Conservation (phyloP, 2,329 filamentous ascomycete genomes). For the Parascedosporium putredinis region DNA sequence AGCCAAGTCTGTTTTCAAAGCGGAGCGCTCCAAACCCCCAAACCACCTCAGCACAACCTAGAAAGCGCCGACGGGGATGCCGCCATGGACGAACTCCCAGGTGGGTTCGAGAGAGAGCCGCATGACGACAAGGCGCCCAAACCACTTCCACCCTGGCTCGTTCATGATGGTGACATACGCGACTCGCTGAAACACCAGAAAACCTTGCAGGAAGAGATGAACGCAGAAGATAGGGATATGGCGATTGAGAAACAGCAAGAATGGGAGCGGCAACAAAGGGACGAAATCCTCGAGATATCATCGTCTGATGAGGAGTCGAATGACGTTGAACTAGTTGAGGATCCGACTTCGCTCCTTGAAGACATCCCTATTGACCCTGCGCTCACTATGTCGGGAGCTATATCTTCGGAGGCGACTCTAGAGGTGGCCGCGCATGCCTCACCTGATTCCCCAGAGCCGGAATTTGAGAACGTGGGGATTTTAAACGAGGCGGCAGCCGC, state of each 20-base stretch:
- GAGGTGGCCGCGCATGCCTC: background rate
- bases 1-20: slow-evolving; percentile 46
- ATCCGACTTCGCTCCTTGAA: background rate
- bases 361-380: background rate
- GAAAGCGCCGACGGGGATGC: slow-evolving; percentile 15
- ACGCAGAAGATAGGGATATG: slow-evolving; percentile 51
- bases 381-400: background rate
- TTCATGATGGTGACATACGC: slow-evolving; percentile 54
- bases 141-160: slow-evolving; percentile 70
- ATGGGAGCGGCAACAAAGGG: slow-evolving; percentile 29
- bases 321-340: slow-evolving; percentile 47
- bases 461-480: slow-evolving; percentile 4
- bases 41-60: background rate
- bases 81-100: slow-evolving; percentile 37
- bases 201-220: slow-evolving; percentile 45
- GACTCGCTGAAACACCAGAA: slow-evolving; percentile 49
- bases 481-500: background rate
- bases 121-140: slow-evolving; percentile 32
- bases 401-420: background rate
- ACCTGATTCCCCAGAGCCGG: slow-evolving; percentile 8
- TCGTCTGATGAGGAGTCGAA: slow-evolving; percentile 49
- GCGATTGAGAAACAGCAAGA: slow-evolving; percentile 45
- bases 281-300: slow-evolving; percentile 50
- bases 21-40: slow-evolving; percentile 17
- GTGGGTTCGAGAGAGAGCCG: slow-evolving; percentile 52